Base-by-base conservation (phyloP, 352 stramenopile species). In the Halophytophthora polymorphica region DNA sequence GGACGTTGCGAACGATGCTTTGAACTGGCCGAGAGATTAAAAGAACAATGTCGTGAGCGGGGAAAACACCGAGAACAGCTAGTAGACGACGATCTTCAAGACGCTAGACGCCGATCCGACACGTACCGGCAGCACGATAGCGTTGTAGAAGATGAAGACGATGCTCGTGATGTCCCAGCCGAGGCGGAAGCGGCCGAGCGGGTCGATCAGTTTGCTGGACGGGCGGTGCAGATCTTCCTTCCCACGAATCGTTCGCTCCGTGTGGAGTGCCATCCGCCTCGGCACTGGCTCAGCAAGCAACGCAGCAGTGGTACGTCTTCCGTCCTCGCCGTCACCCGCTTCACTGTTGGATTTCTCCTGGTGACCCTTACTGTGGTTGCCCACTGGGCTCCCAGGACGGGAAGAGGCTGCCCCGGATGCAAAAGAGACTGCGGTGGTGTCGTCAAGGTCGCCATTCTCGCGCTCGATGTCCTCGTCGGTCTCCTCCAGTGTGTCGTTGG, bases 141-240 rank as follows among this genome's bases (percentile, higher is more conserved):
- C 79, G 40, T 88, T 90, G 64, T 85, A 87, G 25, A 88, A 81
- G 50, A 88, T 90, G 54, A 90, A 86, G 12, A 17, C 50, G 33
- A 90, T 88, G 48, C 79, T 86, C 19, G 73, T 57, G 19, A 88
- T 49, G 55, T 90, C 79, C 78, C 79, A 90, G 23, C 51, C 58
- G 7, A 90, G 60, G 6, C 79, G 76, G 47, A 86, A 69, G 40
- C 62, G 62, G 1, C 76, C 68, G 42, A 85, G 76, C 4, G 79
- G 79, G 21, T 85, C 68, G 40, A 88, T 70, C 70, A 90, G 86
- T 19, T 50, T 66, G 13, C 36, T 49, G 21, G 54, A 64, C 23
- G 64, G 64, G 5, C 45, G 58, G 19, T 53, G 31, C 21, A 62
- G 47, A 38, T 59, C 58, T 50, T 62, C 43, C 29, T 68, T 66